Conservation (phyloP, 768 basidiomycete genomes). For the Psilocybe sp. region DNA sequence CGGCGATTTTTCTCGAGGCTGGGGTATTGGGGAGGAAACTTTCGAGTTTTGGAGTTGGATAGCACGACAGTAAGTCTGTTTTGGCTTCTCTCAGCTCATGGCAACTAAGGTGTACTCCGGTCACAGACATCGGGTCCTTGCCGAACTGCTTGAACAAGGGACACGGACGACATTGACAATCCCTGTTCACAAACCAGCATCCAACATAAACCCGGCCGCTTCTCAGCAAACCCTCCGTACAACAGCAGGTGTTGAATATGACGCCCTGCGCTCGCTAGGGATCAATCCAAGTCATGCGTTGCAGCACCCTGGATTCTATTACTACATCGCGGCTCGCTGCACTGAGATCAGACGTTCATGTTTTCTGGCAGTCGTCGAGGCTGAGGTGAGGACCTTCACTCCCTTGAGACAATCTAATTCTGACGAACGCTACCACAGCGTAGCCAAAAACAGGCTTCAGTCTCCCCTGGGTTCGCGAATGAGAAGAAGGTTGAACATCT, state of each 20-base stretch:
- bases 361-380: slow-evolving; percentile 57
- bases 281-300: slow-evolving; percentile 79
- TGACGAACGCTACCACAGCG: slow-evolving; percentile 3
- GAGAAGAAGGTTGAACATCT: slow-evolving; percentile 93
- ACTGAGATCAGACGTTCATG: slow-evolving; percentile 73
- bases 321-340: slow-evolving; percentile 84
- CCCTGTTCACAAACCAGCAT: slow-evolving; percentile 53
- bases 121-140: slow-evolving; percentile 79
- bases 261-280: slow-evolving; percentile 60
- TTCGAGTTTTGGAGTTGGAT: slow-evolving; percentile 99
- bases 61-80: slow-evolving; percentile 71
- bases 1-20: slow-evolving; percentile 80
- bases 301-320: slow-evolving; percentile 92
- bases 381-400: slow-evolving; percentile 42
- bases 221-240: slow-evolving; percentile 16
- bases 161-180: slow-evolving; percentile 58
- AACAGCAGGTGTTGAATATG: slow-evolving; percentile 38
- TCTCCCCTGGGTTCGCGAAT: slow-evolving; percentile 75
- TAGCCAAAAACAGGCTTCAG: slow-evolving; percentile 30
- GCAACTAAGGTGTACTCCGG: background rate
- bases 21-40: slow-evolving; percentile 96
- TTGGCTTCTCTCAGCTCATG: background rate
- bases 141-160: slow-evolving; percentile 87
- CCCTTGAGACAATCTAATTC: background rate
- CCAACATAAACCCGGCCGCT: slow-evolving; percentile 17